Evolutionary conservation across 1,284 basidiomycete species (phyloP), one percentile per base, ranked within the genome.

Genomic region (Fomitiporia mediterranea): DNA sequence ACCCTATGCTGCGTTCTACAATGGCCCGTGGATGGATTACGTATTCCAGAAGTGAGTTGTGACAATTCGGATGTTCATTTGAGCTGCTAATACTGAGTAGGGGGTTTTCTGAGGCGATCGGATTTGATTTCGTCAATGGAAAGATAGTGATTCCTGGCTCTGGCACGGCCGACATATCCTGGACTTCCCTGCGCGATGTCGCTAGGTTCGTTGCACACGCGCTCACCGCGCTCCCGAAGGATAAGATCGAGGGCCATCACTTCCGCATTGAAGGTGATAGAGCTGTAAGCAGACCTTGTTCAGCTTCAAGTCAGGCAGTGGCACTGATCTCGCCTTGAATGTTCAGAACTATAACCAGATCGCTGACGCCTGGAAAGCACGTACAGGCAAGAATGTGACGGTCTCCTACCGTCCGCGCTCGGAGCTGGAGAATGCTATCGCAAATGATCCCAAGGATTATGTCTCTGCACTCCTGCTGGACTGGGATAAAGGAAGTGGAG

Each of bases 231-330:
- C 56, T 70, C 6, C 65, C 70, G 1, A 27, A 52, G 0, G 60
- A 64, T 17, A 63, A 68, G 23, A 61, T 75, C 19, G 62, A 69
- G 7, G 57, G 68, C 55, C 60, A 57, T 3, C 65, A 62, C 2
- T 67, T 76, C 62, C 69, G 68, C 32, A 66, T 76, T 23, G 65
- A 77, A 59, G 74, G 74, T 5, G 68, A 73, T 48, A 71, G 69
- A 11, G 63, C 38, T 6, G 60, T 59, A 32, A 32, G 53, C 40
- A 37, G 7, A 9, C 32, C 19, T n/a, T n/a, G n/a, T n/a, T n/a
- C n/a, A n/a, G n/a, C n/a, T n/a, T n/a, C n/a, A n/a, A n/a, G n/a
- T n/a, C n/a, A n/a, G n/a, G n/a, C n/a, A n/a, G n/a, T n/a, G n/a
- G n/a, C 34, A 49, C 9, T 47, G 13, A 21, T 28, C 19, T 19